Evolutionary conservation across 805 yeast genomes (phyloP), one percentile per base, ranked within the genome.

Genomic region (Jamesozyma rosinii): DNA sequence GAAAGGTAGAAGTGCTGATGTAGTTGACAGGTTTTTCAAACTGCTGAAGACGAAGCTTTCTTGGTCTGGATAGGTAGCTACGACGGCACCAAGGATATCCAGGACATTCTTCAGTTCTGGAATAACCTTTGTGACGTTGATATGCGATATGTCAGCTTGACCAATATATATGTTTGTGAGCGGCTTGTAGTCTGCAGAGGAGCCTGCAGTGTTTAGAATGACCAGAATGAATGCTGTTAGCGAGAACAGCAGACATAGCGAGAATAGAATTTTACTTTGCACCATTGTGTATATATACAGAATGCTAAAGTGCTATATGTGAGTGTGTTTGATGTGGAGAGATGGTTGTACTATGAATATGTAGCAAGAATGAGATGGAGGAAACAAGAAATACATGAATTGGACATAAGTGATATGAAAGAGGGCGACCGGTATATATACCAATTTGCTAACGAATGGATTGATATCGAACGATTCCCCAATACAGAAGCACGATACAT

Each of bases 41-140:
- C 58, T 51, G 5, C 44, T 49, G 38, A 59, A 55, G 13, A 59
- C 40, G 8, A 24, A 26, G 5, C 49, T 51, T 9, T 47, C 30
- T 19, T 57, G 46, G 20, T 44, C 46, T 35, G 54, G 53, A 37
- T 53, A 51, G 18, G 59, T 53, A 27, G 49, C 40, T 34, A 63
- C 37, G 27, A 63, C 55, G 15, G 57, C 48, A 15, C 61, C 59
- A 6, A 63, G 37, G 5, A 61, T 48, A 4, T 51, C 41, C 21
- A 62, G 40, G 17, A 61, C 47, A n/a, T 63, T 58, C 15, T 49
- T 49, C 8, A 59, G 44, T 32, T 51, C 46, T 31, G 67, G 67
- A 21, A 61, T 40, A 44, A 61, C 58, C 42, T 63, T 63, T 22
- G 64, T 53, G 18, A 61, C 62, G 36, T 63, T 63, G 40, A 63